phyloP scores from a whole-genome alignment of 805 yeast genomes.

The Gaillardinia entomophila region DNA sequence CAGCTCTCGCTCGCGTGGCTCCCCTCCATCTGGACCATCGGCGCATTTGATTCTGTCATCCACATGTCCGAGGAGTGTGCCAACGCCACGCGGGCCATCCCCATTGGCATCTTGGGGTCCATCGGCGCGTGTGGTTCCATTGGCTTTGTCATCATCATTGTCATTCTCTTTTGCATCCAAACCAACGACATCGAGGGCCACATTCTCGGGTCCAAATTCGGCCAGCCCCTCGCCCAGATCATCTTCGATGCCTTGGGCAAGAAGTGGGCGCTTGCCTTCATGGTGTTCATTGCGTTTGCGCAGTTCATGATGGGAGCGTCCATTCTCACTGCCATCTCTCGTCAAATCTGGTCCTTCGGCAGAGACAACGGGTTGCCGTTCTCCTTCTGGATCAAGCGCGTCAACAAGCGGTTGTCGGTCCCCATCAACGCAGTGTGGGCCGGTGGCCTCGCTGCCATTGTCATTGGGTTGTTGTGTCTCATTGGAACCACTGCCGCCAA shows the following conservation, averaged over 20 bases:
- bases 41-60: conserved; percentile 66
- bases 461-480: conserved; percentile 53
- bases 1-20: conserved; percentile 47
- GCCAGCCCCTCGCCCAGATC: conserved; percentile 63
- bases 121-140: conserved; percentile 51
- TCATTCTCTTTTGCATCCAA: conserved; percentile 49
- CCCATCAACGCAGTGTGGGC: conserved; percentile 30
- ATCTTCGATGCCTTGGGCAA: conserved; percentile 58
- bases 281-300: conserved; percentile 52
- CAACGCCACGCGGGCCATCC: conserved; percentile 58
- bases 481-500: conserved; percentile 54
- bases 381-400: conserved; percentile 38
- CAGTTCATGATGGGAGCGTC: conserved; percentile 66
- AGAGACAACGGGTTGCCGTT: conserved; percentile 74
- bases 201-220: conserved; percentile 16
- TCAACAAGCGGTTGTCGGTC: conserved; percentile 17
- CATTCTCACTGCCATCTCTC: conserved; percentile 55
- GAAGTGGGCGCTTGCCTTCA: conserved; percentile 59
- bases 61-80: conserved; percentile 70
- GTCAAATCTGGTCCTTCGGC: conserved; percentile 73
- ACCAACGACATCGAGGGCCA: conserved; percentile 25
- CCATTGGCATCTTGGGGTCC: conserved; percentile 58
- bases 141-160: conserved; percentile 53
- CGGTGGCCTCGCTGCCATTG: conserved; percentile 43
- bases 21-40: conserved; percentile 74